These are phyloP conservation scores for Elsinoe ampelina DNA, from an alignment of 2,329 filamentous ascomycete species.

Conservation along the genomic window DNA sequence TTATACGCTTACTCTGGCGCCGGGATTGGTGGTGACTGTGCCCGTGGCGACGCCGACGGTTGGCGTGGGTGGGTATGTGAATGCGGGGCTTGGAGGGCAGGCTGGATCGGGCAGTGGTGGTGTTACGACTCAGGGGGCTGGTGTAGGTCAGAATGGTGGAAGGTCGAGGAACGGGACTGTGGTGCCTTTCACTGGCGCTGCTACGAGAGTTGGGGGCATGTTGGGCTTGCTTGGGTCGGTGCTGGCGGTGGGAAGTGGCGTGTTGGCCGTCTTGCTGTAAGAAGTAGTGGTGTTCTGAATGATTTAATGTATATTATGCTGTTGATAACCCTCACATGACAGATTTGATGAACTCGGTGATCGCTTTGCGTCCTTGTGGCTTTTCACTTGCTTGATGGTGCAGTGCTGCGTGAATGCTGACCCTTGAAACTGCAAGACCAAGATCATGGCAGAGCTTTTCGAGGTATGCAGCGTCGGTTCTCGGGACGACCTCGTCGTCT, in stretches of 20 bases:
- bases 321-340: not conserved
- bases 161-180: not conserved
- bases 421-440: slow-evolving; percentile 29
- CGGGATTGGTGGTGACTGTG: not conserved
- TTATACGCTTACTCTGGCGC: not conserved
- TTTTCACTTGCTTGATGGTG: slow-evolving; percentile 42
- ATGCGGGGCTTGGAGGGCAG: not conserved
- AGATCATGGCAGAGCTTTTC: slow-evolving; percentile 32
- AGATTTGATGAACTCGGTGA: slow-evolving; percentile 25
- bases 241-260: not conserved
- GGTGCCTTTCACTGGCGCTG: not conserved
- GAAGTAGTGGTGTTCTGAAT: not conserved
- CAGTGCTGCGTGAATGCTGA: slow-evolving; percentile 37
- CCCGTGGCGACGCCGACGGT: not conserved
- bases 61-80: not conserved
- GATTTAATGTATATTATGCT: not conserved
- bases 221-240: not conserved
- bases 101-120: not conserved
- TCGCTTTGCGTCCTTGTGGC: slow-evolving; percentile 32
- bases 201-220: not conserved
- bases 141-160: not conserved
- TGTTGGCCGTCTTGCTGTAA: not conserved
- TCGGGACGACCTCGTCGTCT: slow-evolving; percentile 48
- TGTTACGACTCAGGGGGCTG: not conserved
- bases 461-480: slow-evolving; percentile 48